A percentile compares a stretch with the other conserved stretches of the same genome.
These are phyloP conservation scores for Climacium dendroides DNA, from an alignment of 225 moss, liverwort and hornwort species.

Conservation along the genomic window DNA sequence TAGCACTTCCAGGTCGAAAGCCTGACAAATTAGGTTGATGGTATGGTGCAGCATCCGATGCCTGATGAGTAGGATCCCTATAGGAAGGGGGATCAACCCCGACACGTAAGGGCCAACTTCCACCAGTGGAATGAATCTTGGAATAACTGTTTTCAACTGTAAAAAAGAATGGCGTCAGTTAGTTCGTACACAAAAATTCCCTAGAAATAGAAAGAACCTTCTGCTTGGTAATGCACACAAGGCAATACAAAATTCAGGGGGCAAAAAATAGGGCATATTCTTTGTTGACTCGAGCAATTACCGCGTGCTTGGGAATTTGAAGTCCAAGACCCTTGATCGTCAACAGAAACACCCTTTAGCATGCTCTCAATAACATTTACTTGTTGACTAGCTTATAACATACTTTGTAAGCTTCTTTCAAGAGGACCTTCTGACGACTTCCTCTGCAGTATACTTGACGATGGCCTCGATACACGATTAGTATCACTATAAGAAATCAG, in stretches of 20 bases:
- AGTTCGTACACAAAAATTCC: not conserved
- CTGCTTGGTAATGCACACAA: not conserved
- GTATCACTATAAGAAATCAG: too few species aligned
- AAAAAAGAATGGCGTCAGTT: not conserved
- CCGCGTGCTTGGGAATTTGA: slow-evolving; percentile 10
- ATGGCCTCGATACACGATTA: slow-evolving; percentile 26
- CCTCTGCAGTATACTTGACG: slow-evolving; percentile 25
- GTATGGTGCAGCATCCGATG: slow-evolving; percentile 40
- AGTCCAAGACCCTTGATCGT: slow-evolving; percentile 31
- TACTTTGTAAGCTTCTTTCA: slow-evolving; percentile 57
- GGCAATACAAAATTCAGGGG: not conserved
- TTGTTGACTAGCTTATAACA: slow-evolving; percentile 77
- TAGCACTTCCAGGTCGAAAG: slow-evolving; percentile 24
- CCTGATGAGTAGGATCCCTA: slow-evolving; percentile 70
- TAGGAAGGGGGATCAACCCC: slow-evolving; percentile 68
- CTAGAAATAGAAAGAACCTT: not conserved
- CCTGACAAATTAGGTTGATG: slow-evolving; percentile 34
- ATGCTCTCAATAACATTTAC: slow-evolving; percentile 75
- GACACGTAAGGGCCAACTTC: slow-evolving; percentile 29
- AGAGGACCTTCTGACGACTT: slow-evolving; percentile 33
- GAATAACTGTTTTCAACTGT: slow-evolving; percentile 59
- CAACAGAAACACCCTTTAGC: slow-evolving; percentile 59
- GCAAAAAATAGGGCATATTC: not conserved
- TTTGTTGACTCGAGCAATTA: slow-evolving; percentile 11
- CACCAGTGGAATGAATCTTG: slow-evolving; percentile 43